Evolutionary conservation across 2,329 filamentous ascomycete genomes (phyloP).

Genomic region (Cercospora zeae-maydis): DNA sequence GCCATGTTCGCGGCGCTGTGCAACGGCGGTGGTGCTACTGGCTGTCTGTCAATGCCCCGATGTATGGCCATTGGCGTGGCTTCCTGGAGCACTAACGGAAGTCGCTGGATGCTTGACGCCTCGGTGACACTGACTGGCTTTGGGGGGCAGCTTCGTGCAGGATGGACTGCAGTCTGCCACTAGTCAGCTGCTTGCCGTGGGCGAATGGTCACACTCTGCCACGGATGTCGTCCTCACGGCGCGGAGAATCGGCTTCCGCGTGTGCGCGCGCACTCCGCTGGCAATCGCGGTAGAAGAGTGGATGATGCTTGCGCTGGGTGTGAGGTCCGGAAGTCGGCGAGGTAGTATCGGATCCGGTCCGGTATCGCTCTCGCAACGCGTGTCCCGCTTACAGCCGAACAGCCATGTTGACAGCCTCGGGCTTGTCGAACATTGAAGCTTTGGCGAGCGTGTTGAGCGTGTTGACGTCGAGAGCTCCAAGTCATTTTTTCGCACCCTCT

Average conservation of each 20-base stretch:
- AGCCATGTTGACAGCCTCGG: slow-evolving; percentile 1
- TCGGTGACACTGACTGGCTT: slow-evolving; percentile 11
- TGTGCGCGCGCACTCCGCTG: too few relatives aligned
- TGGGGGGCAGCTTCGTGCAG: background rate
- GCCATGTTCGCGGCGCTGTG: slow-evolving; percentile 3
- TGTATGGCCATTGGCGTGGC: slow-evolving; percentile 7
- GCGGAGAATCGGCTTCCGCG: too few relatives aligned
- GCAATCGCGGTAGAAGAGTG: background rate
- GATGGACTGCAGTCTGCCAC: slow-evolving; percentile 1
- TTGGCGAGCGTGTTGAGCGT: background rate
- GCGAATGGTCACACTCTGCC: background rate
- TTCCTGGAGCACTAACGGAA: slow-evolving; percentile 14
- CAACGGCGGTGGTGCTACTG: background rate
- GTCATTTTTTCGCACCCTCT: background rate
- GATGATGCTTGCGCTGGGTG: too few relatives aligned
- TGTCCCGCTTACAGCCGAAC: background rate
- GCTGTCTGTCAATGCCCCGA: background rate
- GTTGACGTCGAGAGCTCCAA: background rate
- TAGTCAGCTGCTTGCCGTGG: slow-evolving; percentile 2
- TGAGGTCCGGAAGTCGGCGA: background rate
- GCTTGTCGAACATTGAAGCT: background rate
- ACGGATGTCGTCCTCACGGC: background rate
- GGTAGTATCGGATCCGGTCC: background rate
- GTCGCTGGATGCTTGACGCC: slow-evolving; percentile 20
- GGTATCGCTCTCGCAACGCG: background rate